phyloP scores from a whole-genome alignment of 192 early-diverging fungal genomes.

The Cetraspora pellucida region DNA sequence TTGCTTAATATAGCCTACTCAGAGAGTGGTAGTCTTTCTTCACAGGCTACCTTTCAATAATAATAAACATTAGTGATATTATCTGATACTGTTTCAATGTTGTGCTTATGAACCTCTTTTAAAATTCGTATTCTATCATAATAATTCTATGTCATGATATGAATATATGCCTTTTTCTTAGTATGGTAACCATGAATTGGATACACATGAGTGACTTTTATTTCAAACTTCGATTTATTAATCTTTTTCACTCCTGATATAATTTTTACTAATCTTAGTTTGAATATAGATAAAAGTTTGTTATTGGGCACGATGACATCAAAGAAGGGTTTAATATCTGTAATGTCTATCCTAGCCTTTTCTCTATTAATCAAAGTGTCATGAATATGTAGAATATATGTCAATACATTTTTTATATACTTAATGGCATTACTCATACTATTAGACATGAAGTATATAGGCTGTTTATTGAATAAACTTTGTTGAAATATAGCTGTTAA shows the following conservation, averaged over 20 bases:
- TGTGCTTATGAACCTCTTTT: no score
- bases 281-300: neutral
- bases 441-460: neutral
- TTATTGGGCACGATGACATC: neutral
- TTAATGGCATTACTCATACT: slow-evolving; percentile 3
- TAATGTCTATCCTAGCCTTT: slow-evolving; percentile 17
- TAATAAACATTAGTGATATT: neutral
- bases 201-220: neutral
- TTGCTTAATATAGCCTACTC: neutral
- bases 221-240: slow-evolving; percentile 2
- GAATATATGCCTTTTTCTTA: neutral
- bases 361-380: slow-evolving; percentile 13
- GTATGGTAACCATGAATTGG: slow-evolving; percentile 11
- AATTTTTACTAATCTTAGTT: no score
- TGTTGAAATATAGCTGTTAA: slow-evolving; percentile 19
- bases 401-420: neutral
- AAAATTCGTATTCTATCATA: neutral
- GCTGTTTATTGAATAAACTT: slow-evolving; percentile 8
- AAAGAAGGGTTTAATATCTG: slow-evolving; percentile 31
- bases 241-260: no score
- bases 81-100: slow-evolving; percentile 4
- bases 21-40: slow-evolving; percentile 9
- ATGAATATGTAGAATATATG: slow-evolving; percentile 22
- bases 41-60: neutral
- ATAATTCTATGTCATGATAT: neutral